phyloP scores from a whole-genome alignment of 169 alveolate genomes.

The Amoebophrya sp. region DNA sequence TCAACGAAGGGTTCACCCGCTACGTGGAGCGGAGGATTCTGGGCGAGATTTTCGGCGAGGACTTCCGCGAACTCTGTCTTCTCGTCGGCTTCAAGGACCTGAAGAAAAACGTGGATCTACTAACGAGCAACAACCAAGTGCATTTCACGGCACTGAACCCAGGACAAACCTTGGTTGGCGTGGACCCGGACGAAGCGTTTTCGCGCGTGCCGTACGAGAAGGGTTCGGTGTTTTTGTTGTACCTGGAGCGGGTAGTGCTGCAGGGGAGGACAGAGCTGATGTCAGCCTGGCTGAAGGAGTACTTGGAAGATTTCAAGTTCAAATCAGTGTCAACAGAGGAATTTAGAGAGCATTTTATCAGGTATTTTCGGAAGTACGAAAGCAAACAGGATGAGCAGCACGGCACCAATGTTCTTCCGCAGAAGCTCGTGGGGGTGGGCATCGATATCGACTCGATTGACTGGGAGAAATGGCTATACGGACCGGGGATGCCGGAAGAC shows the following conservation, averaged over 20 bases:
- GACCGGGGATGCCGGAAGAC: constrained; percentile 35
- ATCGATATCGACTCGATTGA: background rate
- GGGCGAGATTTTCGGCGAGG: constrained; percentile 54
- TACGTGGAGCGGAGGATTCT: constrained; percentile 67
- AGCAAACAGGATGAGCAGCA: too few species aligned
- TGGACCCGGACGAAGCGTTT: constrained; percentile 74
- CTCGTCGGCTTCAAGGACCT: background rate
- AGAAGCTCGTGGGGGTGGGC: too few species aligned
- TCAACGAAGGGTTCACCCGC: constrained; percentile 80
- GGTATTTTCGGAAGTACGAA: background rate
- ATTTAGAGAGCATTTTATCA: constrained; percentile 27
- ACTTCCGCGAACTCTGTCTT: constrained; percentile 40
- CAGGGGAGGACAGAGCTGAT: constrained; percentile 33
- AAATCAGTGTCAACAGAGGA: background rate
- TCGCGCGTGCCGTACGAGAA: constrained; percentile 67
- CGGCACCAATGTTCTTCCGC: too few species aligned
- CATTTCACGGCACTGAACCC: constrained; percentile 63
- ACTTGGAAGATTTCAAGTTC: background rate
- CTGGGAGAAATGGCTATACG: constrained; percentile 45
- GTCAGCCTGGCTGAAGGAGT: background rate
- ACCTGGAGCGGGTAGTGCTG: constrained; percentile 35
- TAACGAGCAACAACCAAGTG: constrained; percentile 23
- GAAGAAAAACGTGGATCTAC: constrained; percentile 27
- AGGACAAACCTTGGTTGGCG: constrained; percentile 50
- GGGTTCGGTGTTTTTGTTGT: constrained; percentile 55